phyloP scores from a whole-genome alignment of 2,329 filamentous ascomycete species.

The Lomentospora prolificans region DNA sequence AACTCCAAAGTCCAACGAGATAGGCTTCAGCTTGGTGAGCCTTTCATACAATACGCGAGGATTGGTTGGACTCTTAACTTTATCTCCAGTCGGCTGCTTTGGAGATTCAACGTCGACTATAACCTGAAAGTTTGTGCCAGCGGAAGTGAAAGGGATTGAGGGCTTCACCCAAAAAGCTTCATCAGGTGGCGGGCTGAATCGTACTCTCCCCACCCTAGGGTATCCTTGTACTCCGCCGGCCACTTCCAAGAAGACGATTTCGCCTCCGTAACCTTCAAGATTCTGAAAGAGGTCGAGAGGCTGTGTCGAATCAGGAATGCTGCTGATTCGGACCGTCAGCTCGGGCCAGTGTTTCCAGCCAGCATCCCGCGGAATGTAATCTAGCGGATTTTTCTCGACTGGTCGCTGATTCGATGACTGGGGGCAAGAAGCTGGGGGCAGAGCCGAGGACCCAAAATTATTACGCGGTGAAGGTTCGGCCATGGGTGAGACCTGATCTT shows the following conservation, averaged over 20 bases:
- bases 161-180: constrained; percentile 39
- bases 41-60: constrained; percentile 13
- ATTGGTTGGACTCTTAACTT: constrained; percentile 21
- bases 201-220: constrained; percentile 34
- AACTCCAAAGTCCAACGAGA: constrained; percentile 52
- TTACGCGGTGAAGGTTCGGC: no score
- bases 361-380: background rate
- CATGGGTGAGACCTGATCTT: no score
- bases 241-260: constrained; percentile 47
- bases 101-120: background rate
- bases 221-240: constrained; percentile 31
- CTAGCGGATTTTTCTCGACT: background rate
- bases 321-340: constrained; percentile 21
- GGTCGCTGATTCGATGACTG: background rate
- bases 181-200: constrained; percentile 47
- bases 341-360: constrained; percentile 26
- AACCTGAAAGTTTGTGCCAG: background rate
- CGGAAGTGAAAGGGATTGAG: constrained; percentile 12
- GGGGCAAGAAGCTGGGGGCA: background rate
- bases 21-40: background rate
- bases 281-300: constrained; percentile 38
- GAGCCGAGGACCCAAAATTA: no score
- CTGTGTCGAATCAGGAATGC: constrained; percentile 25
- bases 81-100: background rate
- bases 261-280: constrained; percentile 38